phyloP scores from a whole-genome alignment of 139 green algal genomes.

The Deuterostichococcus epilithicus region DNA sequence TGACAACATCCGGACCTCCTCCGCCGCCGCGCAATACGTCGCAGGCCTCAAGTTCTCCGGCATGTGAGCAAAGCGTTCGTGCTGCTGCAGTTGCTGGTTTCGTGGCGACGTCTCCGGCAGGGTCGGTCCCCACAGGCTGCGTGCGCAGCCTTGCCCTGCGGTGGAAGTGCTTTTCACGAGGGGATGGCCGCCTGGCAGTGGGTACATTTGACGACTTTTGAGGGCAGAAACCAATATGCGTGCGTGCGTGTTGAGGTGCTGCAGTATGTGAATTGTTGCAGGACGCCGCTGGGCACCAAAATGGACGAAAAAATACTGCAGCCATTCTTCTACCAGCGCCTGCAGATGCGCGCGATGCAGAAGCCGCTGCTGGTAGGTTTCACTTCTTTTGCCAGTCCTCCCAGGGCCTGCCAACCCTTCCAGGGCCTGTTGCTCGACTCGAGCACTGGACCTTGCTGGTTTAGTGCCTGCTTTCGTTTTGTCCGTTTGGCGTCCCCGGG shows the following conservation, averaged over 20 bases:
- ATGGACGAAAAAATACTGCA: constrained; percentile 15
- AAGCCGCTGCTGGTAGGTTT: constrained; percentile 8
- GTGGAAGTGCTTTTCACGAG: too few species aligned
- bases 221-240: background rate
- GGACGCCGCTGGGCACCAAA: constrained; percentile 18
- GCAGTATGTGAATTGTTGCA: background rate
- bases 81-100: background rate
- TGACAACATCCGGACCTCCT: constrained; percentile 6
- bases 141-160: too few species aligned
- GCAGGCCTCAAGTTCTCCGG: background rate
- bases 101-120: background rate
- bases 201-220: too few species aligned
- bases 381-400: background rate
- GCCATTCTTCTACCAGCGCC: background rate
- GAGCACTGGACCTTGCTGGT: background rate
- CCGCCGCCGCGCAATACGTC: background rate
- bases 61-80: background rate
- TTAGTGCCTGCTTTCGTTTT: background rate
- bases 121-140: too few species aligned
- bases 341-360: constrained; percentile 2
- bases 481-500: background rate
- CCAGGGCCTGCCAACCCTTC: background rate
- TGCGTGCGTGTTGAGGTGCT: too few species aligned
- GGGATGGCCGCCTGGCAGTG: too few species aligned
- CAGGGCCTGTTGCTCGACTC: background rate